Base-by-base conservation (phyloP, 2,329 filamentous ascomycete species). In the Aspergillus ustus region DNA sequence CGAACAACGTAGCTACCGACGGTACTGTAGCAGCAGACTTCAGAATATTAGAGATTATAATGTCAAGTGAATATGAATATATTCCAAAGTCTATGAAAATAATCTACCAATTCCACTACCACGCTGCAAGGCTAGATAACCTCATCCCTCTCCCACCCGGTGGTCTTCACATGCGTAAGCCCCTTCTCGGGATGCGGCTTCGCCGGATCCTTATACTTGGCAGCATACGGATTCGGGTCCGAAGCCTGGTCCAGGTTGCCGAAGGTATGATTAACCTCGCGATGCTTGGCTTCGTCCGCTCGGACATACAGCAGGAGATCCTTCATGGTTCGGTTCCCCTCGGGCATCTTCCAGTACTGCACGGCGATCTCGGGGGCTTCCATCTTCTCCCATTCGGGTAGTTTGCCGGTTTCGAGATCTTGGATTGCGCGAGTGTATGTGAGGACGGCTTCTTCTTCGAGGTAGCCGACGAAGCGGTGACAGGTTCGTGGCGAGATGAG, bases 391-490 rank as follows among this genome's bases (percentile, higher is more conserved):
- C 95, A 99, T 69, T 87, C 87, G 0, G 93, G 93, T 13, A 97
- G 81, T 62, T 87, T 85, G n/a, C 94, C 94, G 2, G 85, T 83
- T 62, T 98, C 93, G 25, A 99, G 85, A 72, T 98, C 95, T 67
- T 88, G 83, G 70, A 98, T 91, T 63, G 92, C 91, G 52, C 93
- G 88, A 0, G 92, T 95, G 81, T 99, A 99, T 0, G 95, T 99
- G 73, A 96, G 86, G 1, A 98, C 94, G 8, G 95, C 95, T 78
- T 99, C 95, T 76, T 99, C 95, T 78, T 99, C 95, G 13, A 99
- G 87, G 70, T 98, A 98, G 1, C 93, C 95, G 57, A 98, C 93
- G 77, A 99, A 98, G 49, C 95, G 90, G 77, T 99, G 95, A 72
- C 91, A 94, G 65, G 92, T 94, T 63, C 89, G 88, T 6, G 95